Evolutionary conservation across 2,329 filamentous ascomycete species (phyloP).

Genomic region (Zasmidium cellare): DNA sequence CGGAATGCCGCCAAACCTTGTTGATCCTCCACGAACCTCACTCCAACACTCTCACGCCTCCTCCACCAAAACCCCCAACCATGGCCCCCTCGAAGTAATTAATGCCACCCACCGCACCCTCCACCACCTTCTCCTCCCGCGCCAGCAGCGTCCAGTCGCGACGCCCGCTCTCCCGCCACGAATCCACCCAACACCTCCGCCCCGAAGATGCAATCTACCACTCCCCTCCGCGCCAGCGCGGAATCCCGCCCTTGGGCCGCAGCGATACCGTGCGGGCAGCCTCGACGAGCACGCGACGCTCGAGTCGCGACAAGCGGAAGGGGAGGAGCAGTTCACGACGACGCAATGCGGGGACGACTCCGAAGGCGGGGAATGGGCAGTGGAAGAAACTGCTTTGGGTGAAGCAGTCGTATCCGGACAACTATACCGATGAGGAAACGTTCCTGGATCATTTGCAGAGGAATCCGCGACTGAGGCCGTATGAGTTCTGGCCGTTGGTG

Average conservation of each 20-base stretch:
- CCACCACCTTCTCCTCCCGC: conserved; percentile 16
- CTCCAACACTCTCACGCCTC: neutral
- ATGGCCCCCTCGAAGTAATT: neutral
- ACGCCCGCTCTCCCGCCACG: conserved; percentile 14
- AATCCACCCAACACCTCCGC: conserved; percentile 56
- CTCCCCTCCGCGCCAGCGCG: conserved; percentile 58
- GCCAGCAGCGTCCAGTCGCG: conserved; percentile 16
- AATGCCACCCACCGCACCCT: neutral
- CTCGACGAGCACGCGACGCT: conserved; percentile 12
- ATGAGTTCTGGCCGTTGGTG: conserved; percentile 97
- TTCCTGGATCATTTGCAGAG: conserved; percentile 95
- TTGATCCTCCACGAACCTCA: neutral
- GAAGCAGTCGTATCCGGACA: conserved; percentile 96
- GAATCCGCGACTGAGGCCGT: conserved; percentile 89
- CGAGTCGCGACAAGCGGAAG: conserved; percentile 50
- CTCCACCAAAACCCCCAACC: neutral
- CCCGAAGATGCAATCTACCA: conserved; percentile 80
- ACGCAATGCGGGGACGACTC: conserved; percentile 48
- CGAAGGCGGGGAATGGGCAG: conserved; percentile 45
- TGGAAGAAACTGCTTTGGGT: conserved; percentile 99
- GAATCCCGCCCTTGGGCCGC: conserved; percentile 29
- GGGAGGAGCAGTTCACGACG: conserved; percentile 66
- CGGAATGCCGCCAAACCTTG: neutral
- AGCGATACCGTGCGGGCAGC: conserved; percentile 31
- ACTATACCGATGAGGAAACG: conserved; percentile 95